These are phyloP conservation scores for Lyophyllum semitale DNA, from an alignment of 768 basidiomycete species.

Conservation along the genomic window DNA sequence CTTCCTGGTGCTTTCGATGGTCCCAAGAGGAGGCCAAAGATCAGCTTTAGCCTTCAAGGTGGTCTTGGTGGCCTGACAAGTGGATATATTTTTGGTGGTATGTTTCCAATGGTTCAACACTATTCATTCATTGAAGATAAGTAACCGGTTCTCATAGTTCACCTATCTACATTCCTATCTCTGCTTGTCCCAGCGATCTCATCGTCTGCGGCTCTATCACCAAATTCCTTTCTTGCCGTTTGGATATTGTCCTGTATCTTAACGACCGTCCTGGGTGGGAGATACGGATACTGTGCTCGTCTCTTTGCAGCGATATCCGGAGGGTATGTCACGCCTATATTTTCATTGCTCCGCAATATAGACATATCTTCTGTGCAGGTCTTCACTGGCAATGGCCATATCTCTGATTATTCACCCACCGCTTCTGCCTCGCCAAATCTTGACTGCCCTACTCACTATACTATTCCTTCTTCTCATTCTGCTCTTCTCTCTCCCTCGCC, in stretches of 20 bases:
- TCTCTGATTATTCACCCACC: conserved; percentile 22
- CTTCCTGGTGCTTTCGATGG: conserved; percentile 34
- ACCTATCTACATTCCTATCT: conserved; percentile 60
- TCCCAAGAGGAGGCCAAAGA: conserved; percentile 29
- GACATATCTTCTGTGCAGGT: conserved; percentile 25
- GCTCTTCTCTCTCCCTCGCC: conserved; percentile 45
- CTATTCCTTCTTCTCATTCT: conserved; percentile 39
- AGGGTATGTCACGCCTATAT: conserved; percentile 43
- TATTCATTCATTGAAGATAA: neutral
- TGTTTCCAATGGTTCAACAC: conserved; percentile 19
- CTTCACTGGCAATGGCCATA: conserved; percentile 15
- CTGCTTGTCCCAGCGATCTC: conserved; percentile 57
- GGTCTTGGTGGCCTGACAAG: conserved; percentile 62
- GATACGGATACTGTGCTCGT: conserved; percentile 56
- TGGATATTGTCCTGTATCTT: conserved; percentile 57
- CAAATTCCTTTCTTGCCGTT: conserved; percentile 57
- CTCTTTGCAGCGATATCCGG: conserved; percentile 51
- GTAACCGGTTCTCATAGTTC: conserved; percentile 37
- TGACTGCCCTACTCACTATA: conserved; percentile 42
- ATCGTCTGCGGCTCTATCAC: conserved; percentile 41
- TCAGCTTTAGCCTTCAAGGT: conserved; percentile 51
- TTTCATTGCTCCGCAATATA: conserved; percentile 16
- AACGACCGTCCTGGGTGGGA: conserved; percentile 50
- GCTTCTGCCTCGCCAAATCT: conserved; percentile 42
- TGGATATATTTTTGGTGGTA: conserved; percentile 65